Evolutionary conservation across 768 basidiomycete species (phyloP).

Genomic region (Boletus tylopilopsis): DNA sequence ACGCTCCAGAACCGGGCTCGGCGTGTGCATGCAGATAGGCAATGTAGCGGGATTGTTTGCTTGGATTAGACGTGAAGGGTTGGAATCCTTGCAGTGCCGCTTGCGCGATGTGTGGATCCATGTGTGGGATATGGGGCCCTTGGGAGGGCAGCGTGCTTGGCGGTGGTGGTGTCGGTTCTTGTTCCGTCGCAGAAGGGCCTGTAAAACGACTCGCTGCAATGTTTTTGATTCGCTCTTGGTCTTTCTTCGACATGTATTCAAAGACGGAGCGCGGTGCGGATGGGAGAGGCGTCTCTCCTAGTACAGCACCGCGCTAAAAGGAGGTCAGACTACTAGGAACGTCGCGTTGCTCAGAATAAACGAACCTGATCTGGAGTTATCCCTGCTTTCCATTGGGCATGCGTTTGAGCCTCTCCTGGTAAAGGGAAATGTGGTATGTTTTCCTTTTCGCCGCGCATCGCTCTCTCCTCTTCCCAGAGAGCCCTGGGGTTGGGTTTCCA

Average conservation of each 20-base stretch:
- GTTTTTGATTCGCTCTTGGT: slow-evolving; percentile 76
- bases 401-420: slow-evolving; percentile 29
- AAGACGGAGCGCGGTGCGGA: slow-evolving; percentile 80
- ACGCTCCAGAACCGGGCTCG: slow-evolving; percentile 36
- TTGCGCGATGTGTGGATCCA: slow-evolving; percentile 77
- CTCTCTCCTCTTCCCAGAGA: slow-evolving; percentile 60
- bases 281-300: slow-evolving; percentile 79
- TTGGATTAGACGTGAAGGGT: slow-evolving; percentile 73
- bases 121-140: slow-evolving; percentile 47
- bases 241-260: slow-evolving; percentile 91
- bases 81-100: slow-evolving; percentile 88
- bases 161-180: slow-evolving; percentile 18
- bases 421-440: slow-evolving; percentile 29
- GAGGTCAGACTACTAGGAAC: slow-evolving; percentile 4
- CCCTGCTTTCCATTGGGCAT: slow-evolving; percentile 52
- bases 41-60: slow-evolving; percentile 82
- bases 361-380: slow-evolving; percentile 75
- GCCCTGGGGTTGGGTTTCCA: slow-evolving; percentile 83
- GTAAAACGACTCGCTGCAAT: slow-evolving; percentile 37
- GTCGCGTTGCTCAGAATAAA: not conserved
- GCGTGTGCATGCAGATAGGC: slow-evolving; percentile 78
- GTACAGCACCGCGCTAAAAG: slow-evolving; percentile 70
- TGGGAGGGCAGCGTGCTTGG: slow-evolving; percentile 18
- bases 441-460: slow-evolving; percentile 41
- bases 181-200: slow-evolving; percentile 23